Evolutionary conservation across 2,329 filamentous ascomycete genomes (phyloP), one percentile per base, ranked within the genome.

Genomic region (Pseudomassariella vexata): DNA sequence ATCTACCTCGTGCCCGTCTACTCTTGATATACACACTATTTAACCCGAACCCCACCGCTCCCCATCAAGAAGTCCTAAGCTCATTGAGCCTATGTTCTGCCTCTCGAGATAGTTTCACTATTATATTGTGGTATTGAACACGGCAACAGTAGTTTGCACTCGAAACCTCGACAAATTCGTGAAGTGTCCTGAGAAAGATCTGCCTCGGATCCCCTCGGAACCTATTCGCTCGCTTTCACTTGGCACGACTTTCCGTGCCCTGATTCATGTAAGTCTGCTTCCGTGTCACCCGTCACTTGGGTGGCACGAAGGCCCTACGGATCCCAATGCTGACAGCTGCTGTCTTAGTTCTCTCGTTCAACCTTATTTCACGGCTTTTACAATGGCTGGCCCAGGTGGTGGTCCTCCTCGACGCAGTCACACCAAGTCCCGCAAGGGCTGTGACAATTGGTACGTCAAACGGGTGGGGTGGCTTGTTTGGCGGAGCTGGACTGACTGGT

Each of bases 381-480:
- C 60, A 72, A 95, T 95, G 89, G 85, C 88, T 68, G 87, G 88
- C 65, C 86, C 87, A 56, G 89, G 89, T 64, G 88, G 88, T 72
- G 90, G 90, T 70, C 89, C 90, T 59, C 89, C 90, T 57, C 74
- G 77, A 59, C 70, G 77, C 62, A 79, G 90, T 69, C 92, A 98
- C 69, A 98, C 92, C 58, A 98, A 98, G 70, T 96, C 90, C 52
- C 82, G 92, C 56, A 96, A 95, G 67, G 92, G 92, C 42, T 98
- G 92, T 73, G 90, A 94, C 53, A 95, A 88, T 41, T 98, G 92
- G 68, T 72, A 65, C 41, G 64, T 52, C n/a, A n/a, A n/a, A n/a
- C n/a, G n/a, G n/a, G n/a, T n/a, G n/a, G n/a, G n/a, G 34, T 39
- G 18, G 28, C 26, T 12, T 28, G 8, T 24, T 16, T 11, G 17